A percentile compares a stretch with the other conserved stretches of the same genome.
These are phyloP conservation scores for Wakefieldia striispora DNA, from an alignment of 768 basidiomycete genomes.

Conservation along the genomic window DNA sequence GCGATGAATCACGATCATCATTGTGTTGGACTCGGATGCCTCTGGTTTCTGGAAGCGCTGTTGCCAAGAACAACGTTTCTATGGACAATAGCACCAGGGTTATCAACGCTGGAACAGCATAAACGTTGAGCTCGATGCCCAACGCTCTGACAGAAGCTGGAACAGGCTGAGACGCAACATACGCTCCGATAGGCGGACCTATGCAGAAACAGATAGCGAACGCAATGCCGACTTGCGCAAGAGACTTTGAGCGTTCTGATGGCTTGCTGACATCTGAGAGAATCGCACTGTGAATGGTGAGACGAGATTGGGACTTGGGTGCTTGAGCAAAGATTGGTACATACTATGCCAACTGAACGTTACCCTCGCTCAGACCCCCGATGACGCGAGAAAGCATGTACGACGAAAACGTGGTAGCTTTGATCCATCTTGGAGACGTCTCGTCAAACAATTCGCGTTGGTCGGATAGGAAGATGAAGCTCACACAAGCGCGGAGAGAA, in stretches of 20 bases:
- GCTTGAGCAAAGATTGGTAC: conserved; percentile 27
- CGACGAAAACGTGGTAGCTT: conserved; percentile 85
- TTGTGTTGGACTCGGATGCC: conserved; percentile 39
- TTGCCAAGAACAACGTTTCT: conserved; percentile 77
- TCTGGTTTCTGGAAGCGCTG: conserved; percentile 84
- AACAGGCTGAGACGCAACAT: conserved; percentile 86
- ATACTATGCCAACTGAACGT: conserved; percentile 94
- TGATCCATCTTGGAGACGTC: conserved; percentile 64
- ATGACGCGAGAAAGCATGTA: conserved; percentile 89
- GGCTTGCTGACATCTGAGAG: conserved; percentile 87
- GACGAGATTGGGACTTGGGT: background rate
- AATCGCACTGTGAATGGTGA: conserved; percentile 64
- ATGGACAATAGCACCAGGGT: conserved; percentile 72
- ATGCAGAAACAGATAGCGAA: conserved; percentile 94
- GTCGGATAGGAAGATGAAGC: conserved; percentile 27
- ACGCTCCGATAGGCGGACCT: conserved; percentile 93
- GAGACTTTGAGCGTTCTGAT: conserved; percentile 75
- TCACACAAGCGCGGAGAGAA: conserved; percentile 83
- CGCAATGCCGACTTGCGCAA: conserved; percentile 93
- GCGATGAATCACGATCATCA: conserved; percentile 17
- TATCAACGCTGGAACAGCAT: conserved; percentile 84
- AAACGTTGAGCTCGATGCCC: conserved; percentile 77
- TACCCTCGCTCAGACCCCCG: conserved; percentile 94
- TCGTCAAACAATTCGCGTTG: background rate
- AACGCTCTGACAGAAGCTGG: conserved; percentile 54